Conservation (phyloP, 2,329 filamentous ascomycete species). For the Cladophialophora psammophila region DNA sequence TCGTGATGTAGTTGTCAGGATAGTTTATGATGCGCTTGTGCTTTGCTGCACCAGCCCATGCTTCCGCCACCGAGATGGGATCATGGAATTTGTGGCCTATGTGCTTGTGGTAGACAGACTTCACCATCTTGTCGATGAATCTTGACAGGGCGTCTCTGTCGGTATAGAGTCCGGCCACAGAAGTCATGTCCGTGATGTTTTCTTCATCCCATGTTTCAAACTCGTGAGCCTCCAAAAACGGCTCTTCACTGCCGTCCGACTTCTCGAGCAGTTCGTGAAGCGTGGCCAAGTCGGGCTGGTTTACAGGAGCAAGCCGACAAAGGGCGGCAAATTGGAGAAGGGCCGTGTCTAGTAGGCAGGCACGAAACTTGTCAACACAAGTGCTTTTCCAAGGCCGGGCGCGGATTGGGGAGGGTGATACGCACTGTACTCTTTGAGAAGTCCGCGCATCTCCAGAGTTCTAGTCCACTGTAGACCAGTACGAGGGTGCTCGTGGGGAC, state of each 20-base stretch:
- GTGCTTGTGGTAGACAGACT: conserved; percentile 18
- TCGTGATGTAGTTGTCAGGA: conserved; percentile 13
- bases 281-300: conserved; percentile 14
- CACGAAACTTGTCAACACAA: not conserved
- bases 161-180: conserved; percentile 12
- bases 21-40: conserved; percentile 13
- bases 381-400: not conserved
- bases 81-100: conserved; percentile 26
- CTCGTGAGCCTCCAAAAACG: conserved; percentile 14
- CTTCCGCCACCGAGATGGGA: conserved; percentile 20
- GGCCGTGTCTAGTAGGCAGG: conserved; percentile 17
- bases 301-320: conserved; percentile 20
- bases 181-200: conserved; percentile 23
- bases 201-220: conserved; percentile 23
- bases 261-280: conserved; percentile 20
- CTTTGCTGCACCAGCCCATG: conserved; percentile 4
- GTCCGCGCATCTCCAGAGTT: conserved; percentile 13
- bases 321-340: conserved; percentile 21
- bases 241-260: not conserved
- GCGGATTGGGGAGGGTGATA: not conserved
- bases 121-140: conserved; percentile 19
- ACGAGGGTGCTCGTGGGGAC: conserved; percentile 2
- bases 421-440: conserved; percentile 25
- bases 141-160: conserved; percentile 24
- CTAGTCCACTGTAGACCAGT: conserved; percentile 20